Evolutionary conservation across 306 rosid species (phyloP), one percentile per base, ranked within the genome.

Genomic region (Begonia peltatifolia): DNA sequence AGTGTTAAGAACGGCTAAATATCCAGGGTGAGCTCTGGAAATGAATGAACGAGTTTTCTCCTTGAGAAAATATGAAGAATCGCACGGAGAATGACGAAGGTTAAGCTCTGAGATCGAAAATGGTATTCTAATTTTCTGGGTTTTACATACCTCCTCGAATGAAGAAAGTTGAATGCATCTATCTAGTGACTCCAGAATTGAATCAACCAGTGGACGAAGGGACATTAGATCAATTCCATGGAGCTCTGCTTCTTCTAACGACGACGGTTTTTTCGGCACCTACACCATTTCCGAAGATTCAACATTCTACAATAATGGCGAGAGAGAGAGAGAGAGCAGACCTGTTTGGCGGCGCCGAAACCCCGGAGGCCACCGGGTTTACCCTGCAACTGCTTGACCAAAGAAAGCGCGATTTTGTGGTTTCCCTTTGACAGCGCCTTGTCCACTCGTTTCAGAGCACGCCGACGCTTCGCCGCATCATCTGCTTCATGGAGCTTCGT

Each of bases 281-380:
- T 90, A 64, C 52, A 55, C 56, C 44, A 54, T 22, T 57, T 46
- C 41, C 16, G 46, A 17, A 16, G 11, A 50, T 50, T 15, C 11
- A 49, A 10, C 4, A 49, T 49, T 49, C 20, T 11, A 49, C 53
- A 49, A 0, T 8, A 10, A 18, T 16, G 22, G 10, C n/a, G 6
- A 38, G 47, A 35, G 10, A 57, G 10, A 42, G 25, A 35, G 12
- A 22, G 25, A n/a, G 13, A 2, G 50, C 56, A 1, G 56, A 79
- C 94, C 94, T 85, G 94, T 58, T 93, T 78, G 46, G 92, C 94
- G 6, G 94, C 77, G 30, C 97, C 97, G 57, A 90, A 90, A 67
- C 78, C 74, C 0, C 75, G 76, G 70, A 80, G 79, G 25, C 97
- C 95, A 11, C 68, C 74, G 13, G 84, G 72, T 59, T 85, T 76